These are phyloP conservation scores for Achaetomium macrosporum DNA, from an alignment of 2,329 filamentous ascomycete genomes.

Conservation along the genomic window DNA sequence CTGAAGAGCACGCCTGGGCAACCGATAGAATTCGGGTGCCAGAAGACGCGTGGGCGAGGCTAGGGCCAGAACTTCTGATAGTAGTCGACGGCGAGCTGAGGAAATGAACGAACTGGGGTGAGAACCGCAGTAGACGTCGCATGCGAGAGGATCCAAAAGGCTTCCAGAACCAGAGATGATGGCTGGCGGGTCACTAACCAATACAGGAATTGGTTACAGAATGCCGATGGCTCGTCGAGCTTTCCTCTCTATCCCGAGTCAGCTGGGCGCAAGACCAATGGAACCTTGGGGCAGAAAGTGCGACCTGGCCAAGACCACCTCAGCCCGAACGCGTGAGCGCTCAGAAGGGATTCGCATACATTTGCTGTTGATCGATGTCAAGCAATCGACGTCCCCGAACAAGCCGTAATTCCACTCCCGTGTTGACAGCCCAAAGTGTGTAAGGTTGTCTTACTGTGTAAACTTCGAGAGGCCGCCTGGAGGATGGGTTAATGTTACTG, in stretches of 20 bases:
- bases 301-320: neutral
- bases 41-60: neutral
- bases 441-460: too few species aligned
- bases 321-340: too few species aligned
- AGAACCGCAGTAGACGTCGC: slow-evolving; percentile 13
- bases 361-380: neutral
- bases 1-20: neutral
- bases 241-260: slow-evolving; percentile 12
- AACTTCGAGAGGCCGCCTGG: too few species aligned
- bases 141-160: slow-evolving; percentile 10
- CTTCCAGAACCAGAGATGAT: neutral
- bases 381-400: too few species aligned
- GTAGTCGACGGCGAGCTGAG: slow-evolving; percentile 1
- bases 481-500: too few species aligned
- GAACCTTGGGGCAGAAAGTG: neutral
- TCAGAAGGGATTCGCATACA: neutral
- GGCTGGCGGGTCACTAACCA: neutral
- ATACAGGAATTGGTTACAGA: slow-evolving; percentile 4
- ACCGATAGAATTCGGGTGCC: neutral
- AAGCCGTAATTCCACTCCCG: too few species aligned
- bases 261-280: slow-evolving; percentile 5
- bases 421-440: too few species aligned
- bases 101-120: slow-evolving; percentile 2
- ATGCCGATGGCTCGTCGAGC: slow-evolving; percentile 8
- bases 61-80: neutral